A percentile compares a stretch with the other conserved stretches of the same genome.
Evolutionary conservation across 179 eudicot genomes (phyloP).

Genomic region (Sideroxylon spinosum): DNA sequence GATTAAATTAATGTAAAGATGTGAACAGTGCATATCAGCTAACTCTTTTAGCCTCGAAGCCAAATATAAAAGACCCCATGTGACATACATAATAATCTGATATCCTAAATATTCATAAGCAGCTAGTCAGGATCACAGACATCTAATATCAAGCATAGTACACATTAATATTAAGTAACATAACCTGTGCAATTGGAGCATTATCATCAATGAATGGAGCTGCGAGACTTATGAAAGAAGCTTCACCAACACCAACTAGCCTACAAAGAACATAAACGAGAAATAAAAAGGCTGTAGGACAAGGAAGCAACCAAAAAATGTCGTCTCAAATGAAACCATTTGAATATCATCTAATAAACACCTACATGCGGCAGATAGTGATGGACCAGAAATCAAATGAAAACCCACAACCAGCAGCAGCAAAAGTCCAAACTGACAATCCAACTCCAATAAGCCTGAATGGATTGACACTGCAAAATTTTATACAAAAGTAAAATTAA

Average conservation of each 20-base stretch:
- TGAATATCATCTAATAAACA: constrained; percentile 14
- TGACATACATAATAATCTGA: not conserved
- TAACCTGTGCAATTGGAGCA: constrained; percentile 85
- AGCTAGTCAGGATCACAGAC: not conserved
- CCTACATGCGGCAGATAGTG: constrained; percentile 79
- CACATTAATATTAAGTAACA: not conserved
- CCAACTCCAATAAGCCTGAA: constrained; percentile 97
- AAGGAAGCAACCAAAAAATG: constrained; percentile 4
- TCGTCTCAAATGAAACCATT: not conserved
- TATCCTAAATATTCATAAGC: not conserved
- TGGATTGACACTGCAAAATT: constrained; percentile 74
- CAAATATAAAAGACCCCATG: not conserved
- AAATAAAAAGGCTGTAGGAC: not conserved
- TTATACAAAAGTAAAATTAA: constrained; percentile 20
- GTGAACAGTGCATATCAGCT: no score
- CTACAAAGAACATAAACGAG: constrained; percentile 30
- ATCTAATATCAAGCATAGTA: not conserved
- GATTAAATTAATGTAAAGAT: no score
- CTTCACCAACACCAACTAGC: constrained; percentile 99
- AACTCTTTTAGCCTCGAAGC: not conserved
- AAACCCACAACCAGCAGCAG: constrained; percentile 77
- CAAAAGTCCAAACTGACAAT: constrained; percentile 85
- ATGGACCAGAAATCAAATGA: constrained; percentile 88
- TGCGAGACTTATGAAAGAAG: constrained; percentile 96
- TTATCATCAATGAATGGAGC: constrained; percentile 97